phyloP scores from a whole-genome alignment of 148 eudicot species.

The Amaranthus cruentus region DNA sequence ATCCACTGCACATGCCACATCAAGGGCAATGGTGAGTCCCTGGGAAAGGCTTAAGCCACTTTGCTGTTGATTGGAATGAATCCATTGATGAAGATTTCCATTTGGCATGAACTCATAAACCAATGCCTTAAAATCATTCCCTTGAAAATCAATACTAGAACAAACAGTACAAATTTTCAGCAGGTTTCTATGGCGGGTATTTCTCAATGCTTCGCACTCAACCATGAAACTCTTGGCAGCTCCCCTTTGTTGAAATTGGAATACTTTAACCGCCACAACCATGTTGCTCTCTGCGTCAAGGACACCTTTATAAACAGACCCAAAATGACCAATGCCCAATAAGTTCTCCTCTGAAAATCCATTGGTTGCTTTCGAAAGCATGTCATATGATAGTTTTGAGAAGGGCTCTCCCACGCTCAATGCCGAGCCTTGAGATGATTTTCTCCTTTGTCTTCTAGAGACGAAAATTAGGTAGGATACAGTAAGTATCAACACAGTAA shows the following conservation, averaged over 20 bases:
- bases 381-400: conserved; percentile 18
- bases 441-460: conserved; percentile 2
- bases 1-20: no score
- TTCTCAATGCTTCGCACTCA: conserved; percentile 31
- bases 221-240: conserved; percentile 26
- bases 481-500: background rate
- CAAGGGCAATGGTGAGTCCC: no score
- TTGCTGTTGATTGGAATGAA: no score
- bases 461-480: background rate
- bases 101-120: conserved; percentile 31
- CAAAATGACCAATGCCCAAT: conserved; percentile 20
- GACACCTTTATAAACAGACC: conserved; percentile 22
- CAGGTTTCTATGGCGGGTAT: conserved; percentile 28
- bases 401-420: background rate
- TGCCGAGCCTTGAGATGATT: background rate
- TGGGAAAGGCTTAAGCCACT: no score
- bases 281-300: background rate
- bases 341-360: conserved; percentile 15
- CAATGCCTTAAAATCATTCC: conserved; percentile 29
- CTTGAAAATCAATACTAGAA: conserved; percentile 24
- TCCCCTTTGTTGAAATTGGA: conserved; percentile 15
- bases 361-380: conserved; percentile 19
- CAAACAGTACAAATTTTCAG: conserved; percentile 23
- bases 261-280: conserved; percentile 22
- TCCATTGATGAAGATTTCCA: background rate